A percentile compares a stretch with the other conserved stretches of the same genome.
These are phyloP conservation scores for Sanghuangporus weigelae DNA, from an alignment of 1,284 basidiomycete species.

Conservation along the genomic window DNA sequence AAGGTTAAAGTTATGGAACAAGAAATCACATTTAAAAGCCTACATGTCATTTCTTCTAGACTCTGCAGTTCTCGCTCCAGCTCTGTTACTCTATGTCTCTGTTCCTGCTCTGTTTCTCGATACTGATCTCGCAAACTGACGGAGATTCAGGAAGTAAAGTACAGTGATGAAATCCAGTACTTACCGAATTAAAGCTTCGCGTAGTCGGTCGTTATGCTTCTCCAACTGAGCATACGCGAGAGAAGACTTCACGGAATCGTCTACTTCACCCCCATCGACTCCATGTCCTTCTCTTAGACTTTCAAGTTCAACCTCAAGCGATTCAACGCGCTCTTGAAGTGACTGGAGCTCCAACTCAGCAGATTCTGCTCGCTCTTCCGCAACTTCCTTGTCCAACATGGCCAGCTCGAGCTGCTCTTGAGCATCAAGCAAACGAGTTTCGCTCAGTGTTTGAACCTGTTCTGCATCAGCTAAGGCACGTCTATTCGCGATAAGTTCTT, in stretches of 20 bases:
- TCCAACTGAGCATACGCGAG: constrained; percentile 89
- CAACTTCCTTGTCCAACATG: constrained; percentile 95
- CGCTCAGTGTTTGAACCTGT: constrained; percentile 56
- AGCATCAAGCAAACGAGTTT: constrained; percentile 60
- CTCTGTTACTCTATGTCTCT: constrained; percentile 76
- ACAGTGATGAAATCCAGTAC: constrained; percentile 19
- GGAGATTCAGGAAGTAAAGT: constrained; percentile 14
- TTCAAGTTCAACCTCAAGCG: constrained; percentile 80
- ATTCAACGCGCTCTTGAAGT: constrained; percentile 73
- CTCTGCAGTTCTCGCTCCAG: constrained; percentile 83
- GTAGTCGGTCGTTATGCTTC: constrained; percentile 93
- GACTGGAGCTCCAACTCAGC: constrained; percentile 76
- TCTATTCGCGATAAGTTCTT: constrained; percentile 65
- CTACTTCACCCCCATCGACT: constrained; percentile 35
- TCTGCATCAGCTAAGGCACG: constrained; percentile 66
- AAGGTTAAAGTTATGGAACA: constrained; percentile 9
- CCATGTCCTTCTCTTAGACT: constrained; percentile 55
- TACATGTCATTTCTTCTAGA: constrained; percentile 68
- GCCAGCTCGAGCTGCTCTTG: constrained; percentile 93
- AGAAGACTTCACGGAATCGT: constrained; percentile 52
- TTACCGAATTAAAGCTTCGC: constrained; percentile 86
- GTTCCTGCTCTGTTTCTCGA: constrained; percentile 83
- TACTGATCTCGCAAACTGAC: constrained; percentile 81
- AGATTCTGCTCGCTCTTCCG: constrained; percentile 87
- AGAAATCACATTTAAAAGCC: constrained; percentile 12